Evolutionary conservation across 1,284 basidiomycete species (phyloP).

Genomic region (Cryptococcus sp.): DNA sequence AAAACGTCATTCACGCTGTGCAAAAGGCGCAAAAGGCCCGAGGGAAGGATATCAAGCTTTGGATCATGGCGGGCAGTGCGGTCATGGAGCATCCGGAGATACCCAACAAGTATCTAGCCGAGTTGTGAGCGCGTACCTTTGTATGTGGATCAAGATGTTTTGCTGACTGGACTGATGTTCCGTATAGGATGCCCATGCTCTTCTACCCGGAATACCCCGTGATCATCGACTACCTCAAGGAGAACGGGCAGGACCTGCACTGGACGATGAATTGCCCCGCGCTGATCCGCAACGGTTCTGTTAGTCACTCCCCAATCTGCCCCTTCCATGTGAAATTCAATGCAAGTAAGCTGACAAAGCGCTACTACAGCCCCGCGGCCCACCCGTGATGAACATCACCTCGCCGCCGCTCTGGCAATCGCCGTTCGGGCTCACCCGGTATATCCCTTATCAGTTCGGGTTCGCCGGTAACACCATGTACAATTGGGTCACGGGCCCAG

Average conservation of each 20-base stretch:
- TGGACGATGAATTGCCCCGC: conserved; percentile 15
- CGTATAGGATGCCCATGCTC: conserved; percentile 11
- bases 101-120: conserved; percentile 3
- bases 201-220: conserved; percentile 14
- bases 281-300: conserved; percentile 8
- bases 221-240: conserved; percentile 4
- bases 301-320: background rate
- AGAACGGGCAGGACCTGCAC: conserved; percentile 5
- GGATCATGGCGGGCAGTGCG: conserved; percentile 15
- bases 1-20: conserved; percentile 10
- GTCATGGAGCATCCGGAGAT: conserved; percentile 11
- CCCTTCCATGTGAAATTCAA: background rate
- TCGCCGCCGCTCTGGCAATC: conserved; percentile 5
- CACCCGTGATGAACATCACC: conserved; percentile 6
- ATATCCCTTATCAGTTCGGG: conserved; percentile 6
- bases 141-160: background rate
- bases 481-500: conserved; percentile 8
- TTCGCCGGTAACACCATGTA: conserved; percentile 13
- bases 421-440: conserved; percentile 5
- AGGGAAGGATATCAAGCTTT: conserved; percentile 10
- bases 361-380: background rate
- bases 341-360: too few species aligned
- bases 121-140: conserved; percentile 1
- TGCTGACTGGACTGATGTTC: background rate
- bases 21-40: conserved; percentile 4